Evolutionary conservation across 2,329 filamentous ascomycete species (phyloP).

Genomic region (Talaromyces sp.): DNA sequence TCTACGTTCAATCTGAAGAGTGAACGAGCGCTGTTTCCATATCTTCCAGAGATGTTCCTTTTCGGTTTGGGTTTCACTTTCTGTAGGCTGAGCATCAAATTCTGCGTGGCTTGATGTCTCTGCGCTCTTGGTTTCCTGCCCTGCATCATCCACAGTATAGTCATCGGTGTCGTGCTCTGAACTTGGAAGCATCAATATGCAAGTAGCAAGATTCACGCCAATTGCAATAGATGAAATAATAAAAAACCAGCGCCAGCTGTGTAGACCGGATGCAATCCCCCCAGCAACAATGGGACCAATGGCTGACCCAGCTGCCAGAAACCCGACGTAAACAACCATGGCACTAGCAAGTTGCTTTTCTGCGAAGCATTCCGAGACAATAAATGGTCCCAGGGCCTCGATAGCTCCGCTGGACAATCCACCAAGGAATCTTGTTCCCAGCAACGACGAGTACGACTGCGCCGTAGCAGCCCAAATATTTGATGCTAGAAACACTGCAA

Average conservation of each 20-base stretch:
- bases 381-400: neutral
- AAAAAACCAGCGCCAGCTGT: neutral
- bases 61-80: too few species aligned
- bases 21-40: too few species aligned
- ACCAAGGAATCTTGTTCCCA: neutral
- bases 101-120: too few species aligned
- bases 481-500: neutral
- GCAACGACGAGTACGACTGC: neutral
- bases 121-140: too few species aligned
- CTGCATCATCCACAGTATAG: too few species aligned
- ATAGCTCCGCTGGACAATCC: neutral
- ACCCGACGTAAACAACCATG: conserved; percentile 1
- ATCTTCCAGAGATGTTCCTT: too few species aligned
- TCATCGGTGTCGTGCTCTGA: neutral
- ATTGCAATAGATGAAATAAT: neutral
- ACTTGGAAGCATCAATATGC: neutral
- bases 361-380: neutral
- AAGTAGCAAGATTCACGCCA: neutral
- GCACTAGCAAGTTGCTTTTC: neutral
- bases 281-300: neutral
- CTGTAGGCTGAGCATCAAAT: too few species aligned
- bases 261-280: neutral
- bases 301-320: neutral
- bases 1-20: too few species aligned
- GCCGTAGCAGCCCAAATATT: conserved; percentile 1